A percentile compares a stretch with the other conserved stretches of the same genome.
Evolutionary conservation across 2,329 filamentous ascomycete genomes (phyloP).

Genomic region (Botrytis fabae): DNA sequence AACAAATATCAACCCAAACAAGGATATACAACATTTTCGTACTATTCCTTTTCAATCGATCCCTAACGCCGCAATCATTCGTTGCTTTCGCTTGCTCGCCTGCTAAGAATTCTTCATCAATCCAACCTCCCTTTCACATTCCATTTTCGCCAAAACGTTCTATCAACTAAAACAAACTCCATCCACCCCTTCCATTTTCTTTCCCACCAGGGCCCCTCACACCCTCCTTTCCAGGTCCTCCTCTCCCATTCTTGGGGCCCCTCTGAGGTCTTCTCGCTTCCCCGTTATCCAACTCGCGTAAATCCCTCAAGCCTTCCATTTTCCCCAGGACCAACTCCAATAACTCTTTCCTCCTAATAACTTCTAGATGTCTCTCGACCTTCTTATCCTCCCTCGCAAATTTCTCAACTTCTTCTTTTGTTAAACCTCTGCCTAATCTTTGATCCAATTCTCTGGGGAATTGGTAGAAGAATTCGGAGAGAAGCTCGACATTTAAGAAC

Average conservation of each 20-base stretch:
- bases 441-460: conserved; percentile 91
- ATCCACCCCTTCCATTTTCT: conserved; percentile 18
- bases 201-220: conserved; percentile 23
- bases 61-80: conserved; percentile 9
- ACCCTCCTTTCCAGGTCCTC: conserved; percentile 23
- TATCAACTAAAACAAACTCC: conserved; percentile 22
- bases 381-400: conserved; percentile 94
- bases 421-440: conserved; percentile 78
- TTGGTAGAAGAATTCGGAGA: conserved; percentile 97
- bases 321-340: conserved; percentile 92
- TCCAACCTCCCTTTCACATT: not conserved
- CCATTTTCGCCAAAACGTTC: not conserved
- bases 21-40: conserved; percentile 10
- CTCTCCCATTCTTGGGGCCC: conserved; percentile 23
- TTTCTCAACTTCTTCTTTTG: conserved; percentile 76
- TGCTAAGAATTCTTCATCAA: conserved; percentile 1
- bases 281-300: conserved; percentile 63
- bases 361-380: conserved; percentile 83
- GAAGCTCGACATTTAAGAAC: conserved; percentile 94
- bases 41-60: conserved; percentile 16
- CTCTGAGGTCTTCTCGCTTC: conserved; percentile 37
- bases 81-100: conserved; percentile 3
- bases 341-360: conserved; percentile 88
- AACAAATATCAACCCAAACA: not conserved
- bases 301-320: conserved; percentile 86